Base-by-base conservation (phyloP, 2,329 filamentous ascomycete genomes). In the Claviceps africana region DNA sequence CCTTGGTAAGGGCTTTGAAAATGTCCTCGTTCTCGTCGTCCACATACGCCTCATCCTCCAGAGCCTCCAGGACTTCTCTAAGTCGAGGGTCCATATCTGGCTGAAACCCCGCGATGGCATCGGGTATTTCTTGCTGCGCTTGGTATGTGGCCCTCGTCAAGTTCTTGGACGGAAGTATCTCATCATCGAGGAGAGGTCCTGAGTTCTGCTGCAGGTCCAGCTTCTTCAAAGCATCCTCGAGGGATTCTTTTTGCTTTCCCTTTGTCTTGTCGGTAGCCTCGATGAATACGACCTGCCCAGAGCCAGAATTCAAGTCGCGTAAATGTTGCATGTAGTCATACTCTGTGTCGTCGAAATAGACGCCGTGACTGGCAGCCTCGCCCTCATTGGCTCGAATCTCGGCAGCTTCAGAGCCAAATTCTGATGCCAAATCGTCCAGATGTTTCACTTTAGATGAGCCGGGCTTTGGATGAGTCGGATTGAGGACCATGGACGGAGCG, bases 251-350 rank as follows among this genome's bases (percentile, higher is more conserved):
- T 64, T 83, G 77, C 63, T 87, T 86, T 4, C 75, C 81, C 69
- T 90, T 90, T 25, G 71, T 74, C 67, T 87, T 86, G 58, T 77
- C 76, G 50, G 79, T 77, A n/a, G 79, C 76, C 59, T 96, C 89
- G 40, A 98, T 78, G 64, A 95, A 97, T 47, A 90, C 82, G 31
- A 85, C 81, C 52, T 89, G 84, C 31, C 86, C 86, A 13, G 53
- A 46, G 6, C 78, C 88, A 44, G 73, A 68, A 53, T 83, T 83
- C n/a, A 98, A 72, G 61, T 97, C 93, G 52, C 89, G 85, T 76
- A 98, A 74, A 69, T 98, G 93, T 69, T 98, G 93, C 93, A 98
- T 98, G 72, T 98, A 98, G 69, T 98, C 93, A 70, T 98, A 98
- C 63, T 88, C 80, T 57, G 87, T 85, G 70, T 98, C 93, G 69